Evolutionary conservation across 2,329 filamentous ascomycete genomes (phyloP).

Genomic region (Plectosphaerella sp.): DNA sequence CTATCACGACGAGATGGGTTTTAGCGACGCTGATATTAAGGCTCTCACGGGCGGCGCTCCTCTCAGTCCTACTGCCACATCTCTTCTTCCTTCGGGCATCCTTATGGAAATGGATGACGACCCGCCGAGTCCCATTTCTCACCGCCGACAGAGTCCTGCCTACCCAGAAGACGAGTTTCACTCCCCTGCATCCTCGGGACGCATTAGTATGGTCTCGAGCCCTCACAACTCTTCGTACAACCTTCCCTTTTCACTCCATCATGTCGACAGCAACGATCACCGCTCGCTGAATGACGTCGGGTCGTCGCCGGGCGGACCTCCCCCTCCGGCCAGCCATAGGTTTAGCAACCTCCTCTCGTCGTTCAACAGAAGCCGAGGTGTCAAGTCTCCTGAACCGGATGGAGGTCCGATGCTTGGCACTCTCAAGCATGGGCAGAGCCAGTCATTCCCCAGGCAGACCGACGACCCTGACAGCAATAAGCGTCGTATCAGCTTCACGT

Average conservation of each 20-base stretch:
- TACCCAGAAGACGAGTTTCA: conserved; percentile 42
- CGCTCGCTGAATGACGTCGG: conserved; percentile 31
- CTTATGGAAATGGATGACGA: conserved; percentile 60
- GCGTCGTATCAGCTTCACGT: conserved; percentile 53
- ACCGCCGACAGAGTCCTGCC: conserved; percentile 28
- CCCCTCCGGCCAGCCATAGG: conserved; percentile 25
- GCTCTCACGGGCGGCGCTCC: conserved; percentile 61
- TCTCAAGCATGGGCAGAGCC: conserved; percentile 68
- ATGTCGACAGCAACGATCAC: conserved; percentile 39
- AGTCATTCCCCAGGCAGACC: conserved; percentile 65
- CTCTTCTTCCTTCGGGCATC: conserved; percentile 65
- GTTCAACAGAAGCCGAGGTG: conserved; percentile 56
- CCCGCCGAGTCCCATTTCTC: conserved; percentile 35
- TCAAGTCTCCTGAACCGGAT: conserved; percentile 50
- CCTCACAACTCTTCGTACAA: conserved; percentile 58
- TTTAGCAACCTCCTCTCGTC: conserved; percentile 53
- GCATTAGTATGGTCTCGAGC: conserved; percentile 53
- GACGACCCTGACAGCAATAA: conserved; percentile 54
- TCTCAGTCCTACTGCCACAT: conserved; percentile 72
- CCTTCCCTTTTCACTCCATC: conserved; percentile 48
- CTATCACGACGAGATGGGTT: conserved; percentile 23
- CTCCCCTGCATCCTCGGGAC: conserved; percentile 56
- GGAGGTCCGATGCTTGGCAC: conserved; percentile 64
- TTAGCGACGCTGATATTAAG: conserved; percentile 60
- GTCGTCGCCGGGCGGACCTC: conserved; percentile 35